Base-by-base conservation (phyloP, 352 stramenopile genomes). In the Globisporangium emineosum region DNA sequence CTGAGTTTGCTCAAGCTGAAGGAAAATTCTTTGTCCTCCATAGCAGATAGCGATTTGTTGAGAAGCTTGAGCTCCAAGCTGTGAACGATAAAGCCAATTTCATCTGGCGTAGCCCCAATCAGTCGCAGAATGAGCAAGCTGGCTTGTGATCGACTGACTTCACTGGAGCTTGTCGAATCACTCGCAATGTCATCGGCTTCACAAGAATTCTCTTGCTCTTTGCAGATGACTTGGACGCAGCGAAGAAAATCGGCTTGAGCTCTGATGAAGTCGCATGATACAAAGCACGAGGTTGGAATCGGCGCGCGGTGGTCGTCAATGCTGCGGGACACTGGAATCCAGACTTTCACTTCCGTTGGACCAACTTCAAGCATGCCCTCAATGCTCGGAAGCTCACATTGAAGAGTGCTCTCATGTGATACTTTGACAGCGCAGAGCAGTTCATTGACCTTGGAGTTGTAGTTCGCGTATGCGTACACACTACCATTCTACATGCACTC, bases 401-500 rank as follows among this genome's bases (percentile, higher is more conserved):
- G 23, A 12, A 47, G 5, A 35, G 52, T 30, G 17, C 50, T 27
- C 53, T 30, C 27, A 54, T 75, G 37, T 33, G 54, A 49, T 60
- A 69, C 8, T 19, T 50, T 65, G 7, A 72, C 40, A n/a, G 37
- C 61, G 12, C 62, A 69, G 12, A 55, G 56, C 23, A 79, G 25
- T 21, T 75, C 70, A 9, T 47, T 60, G 0, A 29, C 32, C 17
- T 75, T 66, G 0, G 64, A 53, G 49, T 75, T 43, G 27, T 76
- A 78, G 12, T 52, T 52, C 3, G 57, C 64, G 17, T 60, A 49
- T 40, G 67, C 59, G 45, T 57, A 60, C 5, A 76, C 45, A 43
- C 76, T 79, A 23, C 68, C 73, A 60, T 73, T 54, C 76, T 83
- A 52, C 9, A 40, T 2, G n/a, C 49, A 51, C 21, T 27, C n/a